Evolutionary conservation across 2,329 filamentous ascomycete species (phyloP).

Genomic region (Hypoxylon sp.): DNA sequence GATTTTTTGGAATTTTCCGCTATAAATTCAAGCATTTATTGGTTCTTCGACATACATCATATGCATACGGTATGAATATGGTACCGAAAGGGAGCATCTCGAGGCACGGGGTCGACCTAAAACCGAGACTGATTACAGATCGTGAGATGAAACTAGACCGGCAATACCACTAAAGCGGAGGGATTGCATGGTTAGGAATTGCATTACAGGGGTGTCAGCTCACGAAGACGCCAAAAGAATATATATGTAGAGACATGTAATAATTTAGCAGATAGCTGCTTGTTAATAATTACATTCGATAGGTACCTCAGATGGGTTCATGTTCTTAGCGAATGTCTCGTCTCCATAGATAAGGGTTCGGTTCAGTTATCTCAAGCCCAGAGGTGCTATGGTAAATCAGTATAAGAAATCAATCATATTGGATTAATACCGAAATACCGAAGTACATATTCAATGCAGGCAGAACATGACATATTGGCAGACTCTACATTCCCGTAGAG

Average conservation of each 20-base stretch:
- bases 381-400: not conserved
- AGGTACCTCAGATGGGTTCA: not conserved
- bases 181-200: constrained; percentile 22
- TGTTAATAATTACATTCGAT: constrained; percentile 30
- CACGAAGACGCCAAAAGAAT: constrained; percentile 8
- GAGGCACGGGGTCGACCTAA: constrained; percentile 8
- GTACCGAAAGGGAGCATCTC: constrained; percentile 14
- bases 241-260: constrained; percentile 31
- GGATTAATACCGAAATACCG: not conserved
- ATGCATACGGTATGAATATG: constrained; percentile 16
- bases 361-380: not conserved
- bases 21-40: constrained; percentile 15
- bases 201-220: constrained; percentile 18
- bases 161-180: constrained; percentile 37
- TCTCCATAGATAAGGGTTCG: not conserved
- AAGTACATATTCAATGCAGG: not conserved
- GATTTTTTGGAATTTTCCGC: constrained; percentile 35
- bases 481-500: not conserved
- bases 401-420: not conserved
- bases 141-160: constrained; percentile 24
- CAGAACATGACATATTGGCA: not conserved
- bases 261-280: constrained; percentile 29
- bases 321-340: not conserved
- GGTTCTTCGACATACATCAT: constrained; percentile 5
- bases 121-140: constrained; percentile 27